phyloP scores from a whole-genome alignment of 108 stramenopile species.

The Seminavis robusta region DNA sequence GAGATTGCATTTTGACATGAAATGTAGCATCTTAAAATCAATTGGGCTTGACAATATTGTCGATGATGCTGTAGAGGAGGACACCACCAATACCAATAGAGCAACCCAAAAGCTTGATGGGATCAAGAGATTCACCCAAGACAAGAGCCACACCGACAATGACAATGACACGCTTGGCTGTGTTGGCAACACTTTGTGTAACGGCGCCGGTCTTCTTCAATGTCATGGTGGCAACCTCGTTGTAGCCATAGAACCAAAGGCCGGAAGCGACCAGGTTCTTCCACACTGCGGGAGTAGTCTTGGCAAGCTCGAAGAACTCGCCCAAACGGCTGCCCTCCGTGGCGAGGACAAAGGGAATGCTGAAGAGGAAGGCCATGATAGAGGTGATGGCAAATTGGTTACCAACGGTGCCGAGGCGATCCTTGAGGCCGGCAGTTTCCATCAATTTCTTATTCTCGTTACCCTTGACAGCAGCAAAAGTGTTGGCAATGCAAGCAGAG shows the following conservation, averaged over 20 bases:
- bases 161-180: slow-evolving; percentile 93
- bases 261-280: slow-evolving; percentile 86
- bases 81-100: slow-evolving; percentile 92
- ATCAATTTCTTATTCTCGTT: slow-evolving; percentile 96
- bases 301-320: slow-evolving; percentile 72
- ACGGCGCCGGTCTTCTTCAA: slow-evolving; percentile 94
- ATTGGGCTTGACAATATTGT: slow-evolving; percentile 56
- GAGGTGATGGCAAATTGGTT: slow-evolving; percentile 91
- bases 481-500: slow-evolving; percentile 89
- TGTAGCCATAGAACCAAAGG: slow-evolving; percentile 94
- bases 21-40: background rate
- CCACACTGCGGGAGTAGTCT: slow-evolving; percentile 78
- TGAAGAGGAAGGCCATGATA: slow-evolving; percentile 81
- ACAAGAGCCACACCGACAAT: slow-evolving; percentile 90
- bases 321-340: slow-evolving; percentile 76
- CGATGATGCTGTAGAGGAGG: slow-evolving; percentile 87
- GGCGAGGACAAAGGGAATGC: slow-evolving; percentile 65
- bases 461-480: slow-evolving; percentile 90
- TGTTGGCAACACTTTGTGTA: slow-evolving; percentile 94
- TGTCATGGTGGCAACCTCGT: slow-evolving; percentile 92
- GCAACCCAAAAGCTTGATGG: slow-evolving; percentile 89
- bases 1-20: background rate
- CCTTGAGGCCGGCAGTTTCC: slow-evolving; percentile 86
- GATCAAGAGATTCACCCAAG: slow-evolving; percentile 80
- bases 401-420: slow-evolving; percentile 85